Percentiles rank a stretch among this genome's conserved stretches.
phyloP scores from a whole-genome alignment of 768 basidiomycete genomes.

The Tephrocybe sp. region DNA sequence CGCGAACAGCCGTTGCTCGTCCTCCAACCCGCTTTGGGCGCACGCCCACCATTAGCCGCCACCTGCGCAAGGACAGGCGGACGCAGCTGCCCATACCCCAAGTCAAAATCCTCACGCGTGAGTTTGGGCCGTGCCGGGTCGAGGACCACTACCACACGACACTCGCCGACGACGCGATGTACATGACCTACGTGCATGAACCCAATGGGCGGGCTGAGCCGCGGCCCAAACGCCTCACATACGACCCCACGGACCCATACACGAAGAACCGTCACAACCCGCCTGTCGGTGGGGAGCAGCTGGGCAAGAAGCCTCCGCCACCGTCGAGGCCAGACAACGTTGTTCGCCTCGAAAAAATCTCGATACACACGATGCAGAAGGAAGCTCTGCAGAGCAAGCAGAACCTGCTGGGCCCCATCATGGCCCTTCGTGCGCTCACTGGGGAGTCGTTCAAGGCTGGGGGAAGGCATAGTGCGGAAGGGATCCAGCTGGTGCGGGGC shows the following conservation, averaged over 20 bases:
- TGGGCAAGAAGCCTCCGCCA: constrained; percentile 67
- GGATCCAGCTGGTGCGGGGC: constrained; percentile 76
- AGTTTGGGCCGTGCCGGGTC: constrained; percentile 72
- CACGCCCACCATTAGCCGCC: constrained; percentile 44
- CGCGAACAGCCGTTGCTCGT: constrained; percentile 5
- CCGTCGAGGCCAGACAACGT: constrained; percentile 69
- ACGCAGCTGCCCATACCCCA: constrained; percentile 75
- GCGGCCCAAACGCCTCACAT: constrained; percentile 62
- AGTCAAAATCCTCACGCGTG: constrained; percentile 61
- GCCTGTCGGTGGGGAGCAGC: constrained; percentile 67
- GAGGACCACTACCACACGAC: constrained; percentile 83
- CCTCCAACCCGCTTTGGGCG: constrained; percentile 45
- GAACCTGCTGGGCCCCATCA: constrained; percentile 79
- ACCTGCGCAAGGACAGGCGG: constrained; percentile 45
- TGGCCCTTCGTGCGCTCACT: constrained; percentile 83
- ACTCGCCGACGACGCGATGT: constrained; percentile 86
- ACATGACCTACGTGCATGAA: constrained; percentile 90
- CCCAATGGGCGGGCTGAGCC: constrained; percentile 49
- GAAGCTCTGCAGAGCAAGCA: constrained; percentile 70
- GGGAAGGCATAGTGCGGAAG: constrained; percentile 65
- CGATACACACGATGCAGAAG: constrained; percentile 85
- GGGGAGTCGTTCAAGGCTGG: constrained; percentile 79
- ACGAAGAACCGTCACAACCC: constrained; percentile 75
- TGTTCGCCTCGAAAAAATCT: constrained; percentile 77
- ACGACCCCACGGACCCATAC: constrained; percentile 82